phyloP scores from a whole-genome alignment of 2,329 filamentous ascomycete species.

The Cylindrodendrum hubeiense region DNA sequence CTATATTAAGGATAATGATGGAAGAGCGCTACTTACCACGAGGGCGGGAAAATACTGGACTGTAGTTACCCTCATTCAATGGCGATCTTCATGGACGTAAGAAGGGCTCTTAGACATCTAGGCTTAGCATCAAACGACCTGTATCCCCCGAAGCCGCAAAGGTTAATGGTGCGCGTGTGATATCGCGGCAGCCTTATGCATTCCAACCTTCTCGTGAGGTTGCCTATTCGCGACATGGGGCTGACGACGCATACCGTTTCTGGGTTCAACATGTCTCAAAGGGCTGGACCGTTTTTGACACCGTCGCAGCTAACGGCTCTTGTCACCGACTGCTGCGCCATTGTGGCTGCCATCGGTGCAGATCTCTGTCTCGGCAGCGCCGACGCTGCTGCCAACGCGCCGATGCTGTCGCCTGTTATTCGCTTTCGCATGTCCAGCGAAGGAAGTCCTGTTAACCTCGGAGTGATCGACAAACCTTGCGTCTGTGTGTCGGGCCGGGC shows the following conservation, averaged over 20 bases:
- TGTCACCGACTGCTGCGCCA: constrained; percentile 29
- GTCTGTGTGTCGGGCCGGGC: constrained; percentile 1
- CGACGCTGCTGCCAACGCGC: constrained; percentile 1
- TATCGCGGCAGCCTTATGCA: neutral
- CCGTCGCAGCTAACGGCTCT: constrained; percentile 29
- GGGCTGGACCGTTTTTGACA: constrained; percentile 11
- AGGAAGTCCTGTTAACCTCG: constrained; percentile 15
- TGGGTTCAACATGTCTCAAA: neutral
- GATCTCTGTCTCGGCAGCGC: constrained; percentile 37
- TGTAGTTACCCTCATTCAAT: too few species aligned
- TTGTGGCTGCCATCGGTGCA: constrained; percentile 33
- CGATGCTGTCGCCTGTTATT: constrained; percentile 1
- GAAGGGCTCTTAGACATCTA: too few species aligned
- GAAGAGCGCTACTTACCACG: neutral
- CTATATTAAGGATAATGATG: neutral
- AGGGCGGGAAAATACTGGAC: too few species aligned
- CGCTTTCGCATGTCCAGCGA: neutral
- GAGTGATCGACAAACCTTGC: constrained; percentile 15
- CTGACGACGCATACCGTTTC: neutral
- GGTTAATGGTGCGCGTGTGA: too few species aligned
- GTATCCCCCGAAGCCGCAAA: neutral
- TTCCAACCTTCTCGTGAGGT: neutral
- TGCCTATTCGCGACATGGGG: neutral
- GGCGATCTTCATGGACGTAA: too few species aligned
- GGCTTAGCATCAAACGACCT: too few species aligned